Conservation (phyloP, 2,329 filamentous ascomycete genomes). For the Allantophomopsis lycopodina region DNA sequence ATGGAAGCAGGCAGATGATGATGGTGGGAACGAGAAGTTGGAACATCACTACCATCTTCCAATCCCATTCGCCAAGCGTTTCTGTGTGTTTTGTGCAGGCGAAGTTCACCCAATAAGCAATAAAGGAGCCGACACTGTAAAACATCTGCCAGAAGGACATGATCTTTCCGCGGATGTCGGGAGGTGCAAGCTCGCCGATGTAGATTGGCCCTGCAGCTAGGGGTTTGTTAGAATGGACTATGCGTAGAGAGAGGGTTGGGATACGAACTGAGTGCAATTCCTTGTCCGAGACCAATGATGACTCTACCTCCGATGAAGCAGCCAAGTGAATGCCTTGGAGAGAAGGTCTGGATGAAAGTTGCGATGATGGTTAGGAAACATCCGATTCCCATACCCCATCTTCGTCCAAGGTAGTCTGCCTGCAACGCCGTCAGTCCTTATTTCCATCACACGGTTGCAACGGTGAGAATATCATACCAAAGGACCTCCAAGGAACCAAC, state of each 20-base stretch:
- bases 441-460: not conserved
- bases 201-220: conserved; percentile 54
- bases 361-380: conserved; percentile 52
- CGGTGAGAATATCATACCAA: conserved; percentile 21
- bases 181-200: conserved; percentile 53
- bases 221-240: conserved; percentile 4
- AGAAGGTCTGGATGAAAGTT: conserved; percentile 55
- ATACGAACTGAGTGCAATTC: conserved; percentile 43
- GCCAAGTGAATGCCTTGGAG: conserved; percentile 44
- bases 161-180: conserved; percentile 50
- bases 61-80: conserved; percentile 55
- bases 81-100: conserved; percentile 40
- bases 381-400: conserved; percentile 50
- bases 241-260: not conserved
- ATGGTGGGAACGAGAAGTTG: conserved; percentile 53
- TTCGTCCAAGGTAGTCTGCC: conserved; percentile 46
- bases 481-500: conserved; percentile 56
- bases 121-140: conserved; percentile 51
- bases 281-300: conserved; percentile 57
- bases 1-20: conserved; percentile 47
- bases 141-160: conserved; percentile 61
- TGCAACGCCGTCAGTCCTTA: conserved; percentile 2
- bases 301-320: conserved; percentile 57
- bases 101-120: conserved; percentile 53
- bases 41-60: conserved; percentile 61